Evolutionary conservation across 2,329 filamentous ascomycete genomes (phyloP), one percentile per base, ranked within the genome.

Genomic region (Pseudocercospora vitis): DNA sequence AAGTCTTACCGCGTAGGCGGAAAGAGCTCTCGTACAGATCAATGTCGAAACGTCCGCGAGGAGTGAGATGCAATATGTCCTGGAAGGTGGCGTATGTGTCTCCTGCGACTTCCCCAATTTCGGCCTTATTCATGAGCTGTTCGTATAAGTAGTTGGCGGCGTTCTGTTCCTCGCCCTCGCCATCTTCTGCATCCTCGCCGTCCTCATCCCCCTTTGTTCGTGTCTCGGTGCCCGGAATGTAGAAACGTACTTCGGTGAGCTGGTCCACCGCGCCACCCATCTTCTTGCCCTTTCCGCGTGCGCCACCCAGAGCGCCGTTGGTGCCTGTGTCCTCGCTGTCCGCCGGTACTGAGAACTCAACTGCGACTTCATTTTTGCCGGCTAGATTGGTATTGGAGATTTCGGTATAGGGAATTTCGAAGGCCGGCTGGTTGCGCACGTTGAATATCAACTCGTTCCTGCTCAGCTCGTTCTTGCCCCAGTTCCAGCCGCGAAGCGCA

Each of bases 11-110:
- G 62, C 94, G 92, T 58, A 99, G 82, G 59, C 94, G 88, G 81
- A 99, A 97, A 2, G 94, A 97, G 12, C 85, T 87, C 73, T 97
- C 94, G 81, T 99, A 99, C 88, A 99, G 96, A 73, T 99, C 94
- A 76, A 99, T 96, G 72, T 97, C 94, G 80, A 99, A 99, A 63
- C 94, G 92, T 72, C 94, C 95, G 88, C 94, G 89, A 60, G 94
- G 94, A 9, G 94, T 99, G 68, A 99, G 88, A 77, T 99, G 95
- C 49, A 99, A 79, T 57, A 97, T 89, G 73, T 99, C 94, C 69
- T 95, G 78, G 80, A 99, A 99, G 31, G 92, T 96, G 61, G 94
- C 94, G 72, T 94, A 96, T 24, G 94, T 96, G 74, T 97, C 94
- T 62, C 94, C 94, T n/a, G 94, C 94, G 59, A 95, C 94, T 71